A percentile compares a stretch with the other conserved stretches of the same genome.
phyloP scores from a whole-genome alignment of 345 rosid species.

The Rhodamnia rubescens region DNA sequence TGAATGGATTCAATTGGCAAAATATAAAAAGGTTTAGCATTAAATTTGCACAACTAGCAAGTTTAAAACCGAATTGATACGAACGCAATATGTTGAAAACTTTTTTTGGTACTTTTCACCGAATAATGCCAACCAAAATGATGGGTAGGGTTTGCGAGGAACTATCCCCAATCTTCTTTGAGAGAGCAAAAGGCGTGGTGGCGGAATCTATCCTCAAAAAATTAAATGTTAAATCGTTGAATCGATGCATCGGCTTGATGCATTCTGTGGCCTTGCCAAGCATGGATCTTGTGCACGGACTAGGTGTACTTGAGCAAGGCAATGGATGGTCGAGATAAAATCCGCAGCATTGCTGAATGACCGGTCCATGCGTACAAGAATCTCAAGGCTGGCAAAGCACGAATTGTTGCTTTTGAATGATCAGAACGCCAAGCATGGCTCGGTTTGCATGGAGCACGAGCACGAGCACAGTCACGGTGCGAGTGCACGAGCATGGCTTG shows the following conservation, averaged over 20 bases:
- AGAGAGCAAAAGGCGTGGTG: background rate
- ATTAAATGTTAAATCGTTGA: background rate
- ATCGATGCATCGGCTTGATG: background rate
- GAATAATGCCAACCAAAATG: background rate
- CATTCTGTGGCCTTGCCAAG: background rate
- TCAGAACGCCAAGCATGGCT: background rate
- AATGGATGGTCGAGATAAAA: background rate
- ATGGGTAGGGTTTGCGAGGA: background rate
- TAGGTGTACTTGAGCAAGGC: background rate
- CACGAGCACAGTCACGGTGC: background rate
- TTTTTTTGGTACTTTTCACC: too few relatives aligned
- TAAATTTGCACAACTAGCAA: too few relatives aligned
- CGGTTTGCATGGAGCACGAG: too few relatives aligned
- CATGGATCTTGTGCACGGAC: background rate
- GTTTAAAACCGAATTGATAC: too few relatives aligned
- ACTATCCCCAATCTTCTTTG: background rate
- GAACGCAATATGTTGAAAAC: too few relatives aligned
- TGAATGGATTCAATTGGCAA: too few relatives aligned
- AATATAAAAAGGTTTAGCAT: too few relatives aligned
- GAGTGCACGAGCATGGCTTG: background rate
- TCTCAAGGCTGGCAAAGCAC: background rate
- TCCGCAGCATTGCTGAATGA: background rate
- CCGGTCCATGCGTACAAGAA: background rate
- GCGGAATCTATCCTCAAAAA: background rate
- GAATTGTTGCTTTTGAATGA: background rate